phyloP scores from a whole-genome alignment of 371 early-diverging fungal genomes.

The Fennellomyces sp. region DNA sequence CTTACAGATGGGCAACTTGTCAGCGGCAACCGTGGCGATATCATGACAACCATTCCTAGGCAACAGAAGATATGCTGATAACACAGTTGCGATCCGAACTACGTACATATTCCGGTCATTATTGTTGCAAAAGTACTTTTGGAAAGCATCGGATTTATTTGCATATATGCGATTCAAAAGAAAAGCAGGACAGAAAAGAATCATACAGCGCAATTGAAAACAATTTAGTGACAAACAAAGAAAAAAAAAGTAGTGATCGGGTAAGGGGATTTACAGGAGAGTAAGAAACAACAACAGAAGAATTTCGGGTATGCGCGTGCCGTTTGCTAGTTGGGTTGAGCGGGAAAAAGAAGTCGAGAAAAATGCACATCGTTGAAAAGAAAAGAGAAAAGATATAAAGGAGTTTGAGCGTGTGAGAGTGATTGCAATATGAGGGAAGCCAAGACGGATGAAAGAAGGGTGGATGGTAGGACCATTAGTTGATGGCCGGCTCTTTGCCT shows the following conservation, averaged over 20 bases:
- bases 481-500: not conserved
- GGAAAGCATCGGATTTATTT: not conserved
- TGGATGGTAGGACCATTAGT: not conserved
- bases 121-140: not conserved
- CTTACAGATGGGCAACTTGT: no score
- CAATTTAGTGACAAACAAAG: not conserved
- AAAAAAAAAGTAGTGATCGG: not conserved
- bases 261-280: not conserved
- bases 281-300: no score
- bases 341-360: not conserved
- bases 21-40: no score
- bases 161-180: not conserved
- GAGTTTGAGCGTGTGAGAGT: not conserved
- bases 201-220: conserved; percentile 1
- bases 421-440: not conserved
- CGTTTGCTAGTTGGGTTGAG: not conserved
- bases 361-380: not conserved
- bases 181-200: not conserved
- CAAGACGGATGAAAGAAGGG: not conserved
- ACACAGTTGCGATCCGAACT: no score
- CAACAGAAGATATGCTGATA: no score
- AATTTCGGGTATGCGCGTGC: not conserved
- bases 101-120: not conserved
- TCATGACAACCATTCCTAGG: no score
- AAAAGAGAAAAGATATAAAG: no score